Evolutionary conservation across 345 rosid genomes (phyloP), one percentile per base, ranked within the genome.

Genomic region (Eutrema japonicum): DNA sequence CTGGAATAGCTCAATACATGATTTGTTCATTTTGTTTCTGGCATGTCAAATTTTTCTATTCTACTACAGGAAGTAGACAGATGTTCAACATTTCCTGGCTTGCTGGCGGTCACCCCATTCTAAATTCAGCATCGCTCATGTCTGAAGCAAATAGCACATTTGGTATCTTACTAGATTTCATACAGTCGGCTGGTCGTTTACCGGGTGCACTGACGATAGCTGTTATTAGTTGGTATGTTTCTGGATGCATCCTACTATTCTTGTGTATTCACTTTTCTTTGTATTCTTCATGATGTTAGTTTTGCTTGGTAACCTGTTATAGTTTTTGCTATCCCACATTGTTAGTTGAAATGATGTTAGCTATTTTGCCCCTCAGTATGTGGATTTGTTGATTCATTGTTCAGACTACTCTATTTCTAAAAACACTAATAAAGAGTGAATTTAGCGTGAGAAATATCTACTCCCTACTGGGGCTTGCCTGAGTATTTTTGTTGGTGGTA

Each of bases 201-300:
- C 89, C 93, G 45, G 96, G 95, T 62, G 75, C 83, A 77, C 56
- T 94, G 82, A 83, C 82, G 56, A 84, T 91, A 72, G 54, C 90
- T 22, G 71, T 87, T 77, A 77, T 94, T 66, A 83, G 84, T 85
- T 86, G 98, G 98, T 94, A 92, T 84, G 97, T 81, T 75, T 76
- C 70, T 77, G 71, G 46, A 62, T 74, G 27, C 73, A 36, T 51
- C 41, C 74, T 38, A 48, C 42, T 64, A 49, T 64, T 64, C 41
- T 40, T 70, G 66, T 41, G 53, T 70, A 16, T 26, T 40, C 37
- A 64, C 55, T 56, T 62, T 62, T 76, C 43, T 47, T 10, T 65
- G n/a, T n/a, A n/a, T 22, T 48, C 71, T 64, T 42, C 54, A 48
- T 70, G 37, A 48, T 70, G 37, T 41, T 14, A 48, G 26, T 26